Evolutionary conservation across 768 basidiomycete species (phyloP), one percentile per base, ranked within the genome.

Genomic region (Rhodotorula babjevae): DNA sequence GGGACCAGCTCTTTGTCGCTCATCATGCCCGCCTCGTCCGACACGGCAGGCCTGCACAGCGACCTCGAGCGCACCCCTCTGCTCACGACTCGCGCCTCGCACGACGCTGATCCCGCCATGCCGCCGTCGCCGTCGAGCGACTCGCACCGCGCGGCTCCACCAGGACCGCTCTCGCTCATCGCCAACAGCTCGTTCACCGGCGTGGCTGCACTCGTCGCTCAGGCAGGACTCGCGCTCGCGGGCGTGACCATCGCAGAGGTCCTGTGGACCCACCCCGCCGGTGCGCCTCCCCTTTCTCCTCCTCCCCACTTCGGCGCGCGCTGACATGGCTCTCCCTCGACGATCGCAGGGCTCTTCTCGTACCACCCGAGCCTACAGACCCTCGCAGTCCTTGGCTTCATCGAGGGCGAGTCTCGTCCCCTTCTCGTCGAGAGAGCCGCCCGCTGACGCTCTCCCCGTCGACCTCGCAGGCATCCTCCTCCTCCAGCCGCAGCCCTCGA

Each of bases 281-380:
- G 67, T 62, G 27, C 47, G 33, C 6, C n/a, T 25, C 33, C 56
- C 19, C 23, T 44, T 29, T 25, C 33, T 47, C 19, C 23, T 44
- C 23, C 47, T 5, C 40, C 42, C 10, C 21, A 3, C 31, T 52
- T 61, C 18, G 21, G 18, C 33, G 16, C 8, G 14, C 42, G 36
- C 4, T 6, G 33, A 36, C 16, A 12, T 36, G 16, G 33, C n/a
- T 3, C 12, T 10, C 14, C 15, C 27, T 10, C 33, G 6, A 18
- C 23, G 27, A 12, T 50, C 53, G 21, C 57, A 76, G 72, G 75
- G 0, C 65, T 77, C 10, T 78, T 78, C 66, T 65, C 70, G 4
- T 78, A 76, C 50, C 77, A 78, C 57, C 77, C 77, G 0, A 25
- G 67, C 29, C 31, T 76, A 19, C 75, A 78, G 49, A 61, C 65